phyloP scores from a whole-genome alignment of 768 basidiomycete genomes.

The Kwoniella sp. region DNA sequence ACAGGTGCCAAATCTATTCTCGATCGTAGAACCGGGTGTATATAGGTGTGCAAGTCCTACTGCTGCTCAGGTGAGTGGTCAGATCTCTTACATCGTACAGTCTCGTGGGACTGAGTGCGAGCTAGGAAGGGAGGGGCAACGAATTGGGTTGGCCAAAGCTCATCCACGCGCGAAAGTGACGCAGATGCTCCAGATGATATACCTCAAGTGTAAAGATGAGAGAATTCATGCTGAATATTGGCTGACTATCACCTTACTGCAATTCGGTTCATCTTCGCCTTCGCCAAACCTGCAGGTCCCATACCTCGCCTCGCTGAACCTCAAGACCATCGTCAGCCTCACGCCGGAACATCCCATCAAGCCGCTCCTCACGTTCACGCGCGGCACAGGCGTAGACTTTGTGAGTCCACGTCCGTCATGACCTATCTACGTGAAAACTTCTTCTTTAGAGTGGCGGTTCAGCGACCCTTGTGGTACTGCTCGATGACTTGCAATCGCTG shows the following conservation, averaged over 20 bases:
- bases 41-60: conserved; percentile 48
- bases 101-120: too few relatives aligned
- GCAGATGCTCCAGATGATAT: too few relatives aligned
- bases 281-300: conserved; percentile 34
- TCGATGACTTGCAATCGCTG: too few relatives aligned
- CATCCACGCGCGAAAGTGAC: not conserved
- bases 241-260: conserved; percentile 1
- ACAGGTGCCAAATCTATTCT: conserved; percentile 46
- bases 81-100: too few relatives aligned
- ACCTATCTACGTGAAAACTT: too few relatives aligned
- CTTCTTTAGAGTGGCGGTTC: too few relatives aligned
- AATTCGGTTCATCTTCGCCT: too few relatives aligned
- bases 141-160: not conserved
- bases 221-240: too few relatives aligned
- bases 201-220: too few relatives aligned
- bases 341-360: conserved; percentile 53
- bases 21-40: conserved; percentile 50
- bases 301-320: conserved; percentile 39
- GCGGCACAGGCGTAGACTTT: conserved; percentile 42
- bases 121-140: too few relatives aligned
- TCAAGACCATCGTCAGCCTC: conserved; percentile 50
- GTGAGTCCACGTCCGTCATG: conserved; percentile 47
- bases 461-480: too few relatives aligned
- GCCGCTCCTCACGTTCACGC: conserved; percentile 36
- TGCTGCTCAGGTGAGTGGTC: conserved; percentile 42